Base-by-base conservation (phyloP, 495 filamentous ascomycete species). In the Entonaema liquescens region DNA sequence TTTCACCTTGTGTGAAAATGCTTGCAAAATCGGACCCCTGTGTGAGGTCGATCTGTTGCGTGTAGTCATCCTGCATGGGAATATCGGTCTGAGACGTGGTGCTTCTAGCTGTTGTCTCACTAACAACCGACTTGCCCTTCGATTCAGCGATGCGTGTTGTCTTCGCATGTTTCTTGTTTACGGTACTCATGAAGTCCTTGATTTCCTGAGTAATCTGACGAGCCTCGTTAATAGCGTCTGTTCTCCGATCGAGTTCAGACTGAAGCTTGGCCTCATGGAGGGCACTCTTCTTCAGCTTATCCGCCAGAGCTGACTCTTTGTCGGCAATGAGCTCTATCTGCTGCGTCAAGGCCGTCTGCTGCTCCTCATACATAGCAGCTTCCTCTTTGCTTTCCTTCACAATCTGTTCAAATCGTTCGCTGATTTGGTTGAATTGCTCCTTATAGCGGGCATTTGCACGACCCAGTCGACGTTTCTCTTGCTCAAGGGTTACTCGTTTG, bases 11-110 rank as follows among this genome's bases (percentile, higher is more conserved):
- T 58, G 70, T 65, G 60, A 81, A 79, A 59, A 81, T 76, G 74
- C 77, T 79, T 33, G 72, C 76, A 61, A 80, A 82, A 50, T 82
- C 79, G 21, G 79, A 79, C 21, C 80, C 80, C 42, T 81, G 78
- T 7, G 76, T 82, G 36, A 82, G 70, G 58, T 83, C 73, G 33
- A 83, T 73, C 49, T 83, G 80, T 36, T 76, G 76, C 8, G 80
- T 81, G 50, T 77, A 81, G 54, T 83, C 80, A 19, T 83, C 82
- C 47, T 79, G 79, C 29, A 78, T 65, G 12, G 78, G 76, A 56
- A 79, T 55, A 35, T 81, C 81, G 21, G 69, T 74, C 36, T 70
- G 67, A 52, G 74, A 75, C 42, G 67, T 75, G 23, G 70, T 70
- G 63, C 72, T 73, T 59, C 71, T 77, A 70, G 75, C 75, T 36